phyloP scores from a whole-genome alignment of 805 yeast species.

The Nakazawaea ernobii region DNA sequence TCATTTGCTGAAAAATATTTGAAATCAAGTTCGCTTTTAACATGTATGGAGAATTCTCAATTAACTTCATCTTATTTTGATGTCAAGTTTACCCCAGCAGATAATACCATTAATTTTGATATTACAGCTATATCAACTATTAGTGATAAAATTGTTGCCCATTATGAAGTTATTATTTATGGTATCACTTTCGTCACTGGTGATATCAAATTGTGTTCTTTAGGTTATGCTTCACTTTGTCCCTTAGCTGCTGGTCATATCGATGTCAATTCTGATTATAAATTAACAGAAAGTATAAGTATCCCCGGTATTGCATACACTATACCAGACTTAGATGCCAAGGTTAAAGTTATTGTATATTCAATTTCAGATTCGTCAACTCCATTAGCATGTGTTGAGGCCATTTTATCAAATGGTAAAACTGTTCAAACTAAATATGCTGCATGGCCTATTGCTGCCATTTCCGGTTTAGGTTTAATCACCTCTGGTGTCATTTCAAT shows the following conservation, averaged over 20 bases:
- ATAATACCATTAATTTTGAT: conserved; percentile 56
- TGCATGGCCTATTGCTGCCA: conserved; percentile 93
- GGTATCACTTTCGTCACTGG: conserved; percentile 62
- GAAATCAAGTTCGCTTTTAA: conserved; percentile 57
- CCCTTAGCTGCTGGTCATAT: conserved; percentile 87
- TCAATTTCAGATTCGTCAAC: conserved; percentile 36
- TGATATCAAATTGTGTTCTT: conserved; percentile 58
- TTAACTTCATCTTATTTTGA: conserved; percentile 81
- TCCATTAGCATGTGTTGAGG: conserved; percentile 88
- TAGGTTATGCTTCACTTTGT: conserved; percentile 54
- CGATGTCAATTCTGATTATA: conserved; percentile 52
- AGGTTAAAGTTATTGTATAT: conserved; percentile 69
- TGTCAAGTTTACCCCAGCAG: conserved; percentile 65
- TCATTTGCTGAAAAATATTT: conserved; percentile 24
- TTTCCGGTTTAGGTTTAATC: conserved; percentile 81
- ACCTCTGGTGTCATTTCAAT: conserved; percentile 85
- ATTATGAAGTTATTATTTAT: conserved; percentile 65
- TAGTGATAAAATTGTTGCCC: conserved; percentile 63
- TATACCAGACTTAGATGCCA: conserved; percentile 92
- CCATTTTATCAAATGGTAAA: conserved; percentile 77
- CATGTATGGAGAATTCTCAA: conserved; percentile 89
- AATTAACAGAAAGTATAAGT: conserved; percentile 33
- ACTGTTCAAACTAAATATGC: conserved; percentile 92
- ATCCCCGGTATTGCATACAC: conserved; percentile 85
- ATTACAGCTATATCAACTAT: conserved; percentile 77